Base-by-base conservation (phyloP, 164 flowering plant species). In the Hamamelis virginiana region DNA sequence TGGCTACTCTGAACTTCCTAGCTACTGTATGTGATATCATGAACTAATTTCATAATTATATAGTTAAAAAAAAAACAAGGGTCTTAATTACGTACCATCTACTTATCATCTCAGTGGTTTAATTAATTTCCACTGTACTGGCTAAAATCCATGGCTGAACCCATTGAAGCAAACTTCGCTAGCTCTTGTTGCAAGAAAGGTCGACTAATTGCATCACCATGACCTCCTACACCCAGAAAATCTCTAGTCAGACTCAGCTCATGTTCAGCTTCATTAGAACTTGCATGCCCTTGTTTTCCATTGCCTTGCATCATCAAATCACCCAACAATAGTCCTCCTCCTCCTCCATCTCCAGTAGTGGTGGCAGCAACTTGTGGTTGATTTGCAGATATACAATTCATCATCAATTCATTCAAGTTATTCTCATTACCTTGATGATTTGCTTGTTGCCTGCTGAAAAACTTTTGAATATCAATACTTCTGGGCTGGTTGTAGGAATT, bases 181-280 rank as follows among this genome's bases (percentile, higher is more conserved):
- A 80, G 76, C 75, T 81, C 86, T 27, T 77, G 83, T 23, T 73
- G 80, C 18, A 75, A 76, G 63, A 84, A 74, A 0, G 83, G 77
- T 9, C 82, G 62, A 57, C 79, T 63, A 28, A 55, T 77, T 9
- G 69, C 75, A 1, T 77, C 76, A 6, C 78, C 82, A 9, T 76
- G 77, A 5, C 80, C 81, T 46, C 89, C 89, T 0, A 88, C 83
- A 0, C 91, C 91, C 3, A 85, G 84, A 68, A 89, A 89, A 73
- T 89, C 94, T 69, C 94, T 80, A 0, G 91, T 87, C 4, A 78
- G 43, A 41, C 81, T 67, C 25, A 9, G 68, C 53, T 26, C 68
- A 75, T 66, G 48, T 33, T 69, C 75, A 3, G 61, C 78, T 33
- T 74, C 67, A 18, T 55, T 74, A 8, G 52, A 38, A 18, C 70